Evolutionary conservation across 2,329 filamentous ascomycete genomes (phyloP), one percentile per base, ranked within the genome.

Genomic region (Apiospora pterosperma): DNA sequence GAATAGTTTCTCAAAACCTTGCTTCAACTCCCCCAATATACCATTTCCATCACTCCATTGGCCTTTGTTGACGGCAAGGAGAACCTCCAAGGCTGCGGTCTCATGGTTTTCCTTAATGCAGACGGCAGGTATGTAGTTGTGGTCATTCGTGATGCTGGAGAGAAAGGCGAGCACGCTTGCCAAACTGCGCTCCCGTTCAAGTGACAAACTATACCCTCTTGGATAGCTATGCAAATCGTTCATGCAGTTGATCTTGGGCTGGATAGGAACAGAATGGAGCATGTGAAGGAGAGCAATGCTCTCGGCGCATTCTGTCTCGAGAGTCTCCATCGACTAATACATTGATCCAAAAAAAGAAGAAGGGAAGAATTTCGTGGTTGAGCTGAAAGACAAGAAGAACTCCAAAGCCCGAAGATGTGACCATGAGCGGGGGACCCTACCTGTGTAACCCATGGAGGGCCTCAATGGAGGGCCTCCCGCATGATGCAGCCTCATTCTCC

Each of bases 51-150:
- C 65, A 8, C 52, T 36, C n/a, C 21, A 36, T 0, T 55, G 64
- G 1, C 28, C 41, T 62, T 72, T 75, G 31, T 79, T 78, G 23
- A 78, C 66, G 6, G 76, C 75, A 7, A 78, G 42, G 1, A 78
- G 48, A 16, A 76, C 69, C 7, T 73, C 71, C 19, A 78, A 58
- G 16, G 31, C 55, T 14, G 36, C 28, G 3, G 65, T 41, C 23
- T 62, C 31, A 5, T 58, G 36, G 11, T 63, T 62, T 63, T 79
- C 72, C 16, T 73, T 67, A 21, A 79, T 39, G 31, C 74, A 77
- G 19, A 78, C 66, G 8, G 76, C 77, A 19, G 76, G 75, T 16
- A 78, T 76, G 52, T 74, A 66, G n/a, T 76, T 66, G 5, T 55
- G 41, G 21, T 74, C 67, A 60, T 77, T 69, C 38, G 67, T 68